Evolutionary conservation across 495 filamentous ascomycete genomes (phyloP).

Genomic region (Xeromyces bisporus): DNA sequence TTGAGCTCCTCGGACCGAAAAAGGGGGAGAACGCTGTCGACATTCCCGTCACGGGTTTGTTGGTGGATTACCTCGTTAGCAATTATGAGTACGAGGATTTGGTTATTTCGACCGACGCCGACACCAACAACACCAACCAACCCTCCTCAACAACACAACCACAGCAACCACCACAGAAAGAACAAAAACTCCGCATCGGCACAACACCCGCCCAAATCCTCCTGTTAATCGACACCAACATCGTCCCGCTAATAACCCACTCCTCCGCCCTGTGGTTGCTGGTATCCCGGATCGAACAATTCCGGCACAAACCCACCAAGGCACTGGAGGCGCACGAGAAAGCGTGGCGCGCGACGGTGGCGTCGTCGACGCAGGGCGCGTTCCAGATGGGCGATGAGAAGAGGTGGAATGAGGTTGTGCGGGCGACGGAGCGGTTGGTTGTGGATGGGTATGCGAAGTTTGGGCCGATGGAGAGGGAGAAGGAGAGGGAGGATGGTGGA

Average conservation of each 20-base stretch:
- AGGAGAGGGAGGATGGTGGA: conserved; percentile 16
- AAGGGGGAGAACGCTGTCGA: conserved; percentile 69
- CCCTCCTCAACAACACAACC: too few relatives aligned
- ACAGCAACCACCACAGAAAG: too few relatives aligned
- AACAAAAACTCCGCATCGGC: conserved; percentile 22
- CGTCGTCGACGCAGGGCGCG: conserved; percentile 31
- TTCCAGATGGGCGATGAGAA: conserved; percentile 34
- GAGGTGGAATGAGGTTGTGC: conserved; percentile 30
- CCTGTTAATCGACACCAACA: conserved; percentile 48
- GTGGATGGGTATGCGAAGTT: conserved; percentile 33
- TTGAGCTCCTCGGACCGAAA: conserved; percentile 51
- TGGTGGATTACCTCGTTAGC: conserved; percentile 52
- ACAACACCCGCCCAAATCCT: conserved; percentile 40
- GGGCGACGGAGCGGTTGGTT: conserved; percentile 30
- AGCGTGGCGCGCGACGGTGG: conserved; percentile 58
- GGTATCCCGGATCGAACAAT: conserved; percentile 51
- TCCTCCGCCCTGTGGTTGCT: conserved; percentile 61
- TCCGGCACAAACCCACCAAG: conserved; percentile 44
- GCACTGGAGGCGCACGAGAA: conserved; percentile 75
- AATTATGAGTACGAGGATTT: conserved; percentile 26
- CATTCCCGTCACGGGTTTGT: conserved; percentile 44
- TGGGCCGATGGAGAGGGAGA: conserved; percentile 23
- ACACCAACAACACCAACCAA: conserved; percentile 3
- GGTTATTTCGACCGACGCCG: conserved; percentile 9
- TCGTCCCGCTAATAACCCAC: conserved; percentile 70